phyloP scores from a whole-genome alignment of 306 rosid genomes.

The Abrus pulchellus region DNA sequence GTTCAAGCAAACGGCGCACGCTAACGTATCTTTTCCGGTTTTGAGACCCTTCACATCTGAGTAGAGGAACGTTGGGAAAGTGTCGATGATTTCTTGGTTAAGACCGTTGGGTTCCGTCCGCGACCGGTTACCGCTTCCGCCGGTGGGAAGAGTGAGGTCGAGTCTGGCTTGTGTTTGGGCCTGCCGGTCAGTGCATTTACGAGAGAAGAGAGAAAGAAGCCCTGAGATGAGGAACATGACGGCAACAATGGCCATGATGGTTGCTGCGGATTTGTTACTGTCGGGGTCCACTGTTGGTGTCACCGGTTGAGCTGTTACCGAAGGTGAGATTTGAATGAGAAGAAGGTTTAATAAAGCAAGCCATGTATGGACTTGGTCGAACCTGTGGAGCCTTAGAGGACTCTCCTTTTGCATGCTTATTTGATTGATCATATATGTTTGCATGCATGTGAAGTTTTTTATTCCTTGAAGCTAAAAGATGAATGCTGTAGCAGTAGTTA shows the following conservation, averaged over 20 bases:
- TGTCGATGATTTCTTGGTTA: constrained; percentile 58
- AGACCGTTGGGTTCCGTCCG: constrained; percentile 55
- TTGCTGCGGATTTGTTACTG: constrained; percentile 53
- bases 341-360: constrained; percentile 15
- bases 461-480: background rate
- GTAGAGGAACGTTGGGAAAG: constrained; percentile 78
- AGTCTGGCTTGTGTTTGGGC: constrained; percentile 21
- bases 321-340: constrained; percentile 4
- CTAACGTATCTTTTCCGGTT: constrained; percentile 65
- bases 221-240: constrained; percentile 67
- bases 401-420: constrained; percentile 15
- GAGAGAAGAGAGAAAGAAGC: constrained; percentile 76
- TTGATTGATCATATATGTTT: background rate
- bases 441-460: constrained; percentile 29
- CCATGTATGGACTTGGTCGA: constrained; percentile 30
- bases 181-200: constrained; percentile 61
- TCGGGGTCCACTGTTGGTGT: background rate
- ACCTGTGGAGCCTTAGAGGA: background rate
- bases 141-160: constrained; percentile 26
- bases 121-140: background rate
- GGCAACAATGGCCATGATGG: constrained; percentile 61
- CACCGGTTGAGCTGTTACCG: constrained; percentile 49
- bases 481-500: background rate
- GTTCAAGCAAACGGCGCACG: constrained; percentile 86
- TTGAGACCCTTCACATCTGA: constrained; percentile 72